Evolutionary conservation across 352 stramenopile genomes (phyloP), one percentile per base, ranked within the genome.

Genomic region (Pythium utonaiense): DNA sequence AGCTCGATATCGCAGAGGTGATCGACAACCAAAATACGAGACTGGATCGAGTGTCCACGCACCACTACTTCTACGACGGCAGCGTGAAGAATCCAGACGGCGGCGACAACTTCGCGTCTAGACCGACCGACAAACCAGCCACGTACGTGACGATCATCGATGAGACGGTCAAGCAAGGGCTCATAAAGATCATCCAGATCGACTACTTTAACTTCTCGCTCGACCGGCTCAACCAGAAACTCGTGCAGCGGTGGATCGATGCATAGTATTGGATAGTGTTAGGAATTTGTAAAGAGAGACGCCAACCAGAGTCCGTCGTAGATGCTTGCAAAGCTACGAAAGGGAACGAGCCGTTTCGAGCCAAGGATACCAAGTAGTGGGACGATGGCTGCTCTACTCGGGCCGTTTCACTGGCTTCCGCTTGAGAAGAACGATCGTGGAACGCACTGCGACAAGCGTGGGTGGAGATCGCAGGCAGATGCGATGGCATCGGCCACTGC

Each of bases 61-160:
- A 91, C 66, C 77, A 83, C 65, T 91, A 90, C 72, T 86, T 80
- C 54, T 83, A 73, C 66, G 72, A 91, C 41, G 76, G 71, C 16
- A 57, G 40, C 17, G 56, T 78, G 36, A 66, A 64, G 0, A 63
- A 63, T 28, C 59, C 67, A 9, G 34, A 42, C 2, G 50, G 49
- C 0, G 71, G 77, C 13, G 78, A 88, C 66, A 87, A 86, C 59
- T 88, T 74, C 49, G 75, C 73, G 16, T 47, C 66, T 13, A 71
- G 77, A 2, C 67, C 66, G 27, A 65, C 60, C 21, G 58, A 72
- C 24, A 22, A 41, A 1, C 60, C 67, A 6, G 83, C 74, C 0
- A 70, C 80, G 5, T 92, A 89, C 68, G 53, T 89, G 8, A 82
- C 71, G 40, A 69, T 90, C 53, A 78, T 92, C 17, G 77, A 92